Conservation (phyloP, 2,329 filamentous ascomycete species). For the Colletotrichum australisinense region DNA sequence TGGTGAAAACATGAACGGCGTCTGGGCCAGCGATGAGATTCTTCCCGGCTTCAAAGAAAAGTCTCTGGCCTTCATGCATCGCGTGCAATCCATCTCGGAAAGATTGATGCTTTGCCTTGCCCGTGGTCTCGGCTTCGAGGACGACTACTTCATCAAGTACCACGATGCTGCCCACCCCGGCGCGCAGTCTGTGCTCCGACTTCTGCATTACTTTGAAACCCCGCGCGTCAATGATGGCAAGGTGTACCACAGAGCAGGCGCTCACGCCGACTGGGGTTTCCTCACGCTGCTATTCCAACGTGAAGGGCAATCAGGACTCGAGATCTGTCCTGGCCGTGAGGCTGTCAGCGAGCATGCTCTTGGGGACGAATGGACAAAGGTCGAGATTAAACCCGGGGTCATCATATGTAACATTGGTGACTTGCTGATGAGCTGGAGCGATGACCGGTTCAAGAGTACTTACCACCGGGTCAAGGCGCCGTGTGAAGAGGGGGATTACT, state of each 20-base stretch:
- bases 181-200: constrained; percentile 64
- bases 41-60: constrained; percentile 60
- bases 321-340: constrained; percentile 74
- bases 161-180: constrained; percentile 62
- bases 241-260: constrained; percentile 69
- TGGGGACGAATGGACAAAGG: constrained; percentile 71
- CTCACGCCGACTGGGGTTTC: constrained; percentile 73
- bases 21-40: constrained; percentile 61
- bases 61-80: constrained; percentile 64
- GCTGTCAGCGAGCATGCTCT: constrained; percentile 68
- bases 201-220: constrained; percentile 68
- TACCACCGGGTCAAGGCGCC: constrained; percentile 74
- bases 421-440: constrained; percentile 74
- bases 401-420: constrained; percentile 76
- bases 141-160: constrained; percentile 65
- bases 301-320: constrained; percentile 68
- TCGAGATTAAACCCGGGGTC: constrained; percentile 64
- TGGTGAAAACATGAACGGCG: constrained; percentile 62
- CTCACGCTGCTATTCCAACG: constrained; percentile 73
- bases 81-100: constrained; percentile 63
- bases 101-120: constrained; percentile 70
- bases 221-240: constrained; percentile 47
- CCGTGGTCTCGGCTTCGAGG: constrained; percentile 64
- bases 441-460: constrained; percentile 75
- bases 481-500: constrained; percentile 64